Percentiles rank a stretch among this genome's conserved stretches.
Conservation (phyloP, 306 rosid genomes). For the Rubus parviflorus region DNA sequence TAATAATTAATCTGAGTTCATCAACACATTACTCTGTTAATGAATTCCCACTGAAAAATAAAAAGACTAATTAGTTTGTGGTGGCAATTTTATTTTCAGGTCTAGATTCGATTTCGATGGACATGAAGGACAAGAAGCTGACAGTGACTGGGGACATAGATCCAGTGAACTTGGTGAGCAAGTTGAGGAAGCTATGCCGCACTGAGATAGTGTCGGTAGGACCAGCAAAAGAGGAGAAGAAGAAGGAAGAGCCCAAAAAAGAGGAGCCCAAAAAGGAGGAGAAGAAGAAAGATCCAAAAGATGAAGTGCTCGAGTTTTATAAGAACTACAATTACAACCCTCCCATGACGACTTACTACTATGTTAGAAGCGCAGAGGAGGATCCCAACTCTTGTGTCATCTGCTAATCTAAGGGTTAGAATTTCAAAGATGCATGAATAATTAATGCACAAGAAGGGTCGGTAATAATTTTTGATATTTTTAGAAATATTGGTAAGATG, state of each 20-base stretch:
- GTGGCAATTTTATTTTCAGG: slow-evolving; percentile 40
- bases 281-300: slow-evolving; percentile 38
- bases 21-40: not conserved
- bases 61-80: not conserved
- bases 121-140: slow-evolving; percentile 66
- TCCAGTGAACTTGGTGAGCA: slow-evolving; percentile 49
- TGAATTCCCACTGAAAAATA: not conserved
- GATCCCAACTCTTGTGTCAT: slow-evolving; percentile 70
- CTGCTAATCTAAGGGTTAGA: slow-evolving; percentile 34
- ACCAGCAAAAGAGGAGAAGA: slow-evolving; percentile 65
- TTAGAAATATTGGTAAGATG: not conserved
- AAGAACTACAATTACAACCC: slow-evolving; percentile 20
- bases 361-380: slow-evolving; percentile 46
- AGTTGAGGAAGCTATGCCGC: slow-evolving; percentile 53
- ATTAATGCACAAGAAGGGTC: not conserved
- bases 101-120: slow-evolving; percentile 64
- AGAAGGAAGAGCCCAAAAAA: slow-evolving; percentile 50
- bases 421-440: slow-evolving; percentile 13
- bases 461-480: not conserved
- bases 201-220: slow-evolving; percentile 70
- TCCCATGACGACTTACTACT: slow-evolving; percentile 23
- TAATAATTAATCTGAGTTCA: not conserved
- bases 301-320: slow-evolving; percentile 18
- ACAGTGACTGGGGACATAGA: slow-evolving; percentile 67
- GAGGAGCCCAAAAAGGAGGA: slow-evolving; percentile 29